Base-by-base conservation (phyloP, 2,329 filamentous ascomycete species). In the Verticillium albo-atrum region DNA sequence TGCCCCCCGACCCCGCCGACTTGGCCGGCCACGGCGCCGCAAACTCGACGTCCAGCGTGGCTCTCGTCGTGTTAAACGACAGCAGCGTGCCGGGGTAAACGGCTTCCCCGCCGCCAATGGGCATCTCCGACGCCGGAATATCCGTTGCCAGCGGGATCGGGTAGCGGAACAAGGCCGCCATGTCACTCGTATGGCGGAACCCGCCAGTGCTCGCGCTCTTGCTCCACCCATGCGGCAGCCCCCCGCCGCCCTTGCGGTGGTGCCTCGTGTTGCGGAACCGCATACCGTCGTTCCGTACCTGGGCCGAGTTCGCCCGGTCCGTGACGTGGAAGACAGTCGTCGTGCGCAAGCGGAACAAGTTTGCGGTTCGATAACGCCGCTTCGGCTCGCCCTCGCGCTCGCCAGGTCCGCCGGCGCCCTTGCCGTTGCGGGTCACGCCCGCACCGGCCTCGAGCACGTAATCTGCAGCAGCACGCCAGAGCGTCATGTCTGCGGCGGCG, bases 381-480 rank as follows among this genome's bases (percentile, higher is more conserved):
- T 66, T 62, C 15, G 67, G 68, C 55, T 68, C 66, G 2, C 71
- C 71, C 15, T 27, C 51, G 14, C 51, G 51, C 15, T 30, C 25
- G 14, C 51, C 51, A 7, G 42, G 42, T 5, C 51, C 51, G 3
- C 27, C 55, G 14, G 35, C 55, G 9, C 55, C 55, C 42, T 57
- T 57, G 37, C 55, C 55, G 23, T 51, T 51, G 42, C 42, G 42
- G 6, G 42, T 47, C 5, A 47, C 42, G 20, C 42, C 42, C 7
- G 55, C 51, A 27, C 28, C 28, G 14, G 37, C 55, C 27, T 57
- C 55, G 27, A 57, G 74, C 10, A 79, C 71, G 57, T 78, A 79
- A 63, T 79, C 77, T 9, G 74, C 74, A 1, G 75, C 73, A 1
- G 76, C 75, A 54, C 72, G 71, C 77, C 77, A 79, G 12, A 79